Conservation (phyloP, 805 yeast genomes). For the Cyberlindnera japonica region DNA sequence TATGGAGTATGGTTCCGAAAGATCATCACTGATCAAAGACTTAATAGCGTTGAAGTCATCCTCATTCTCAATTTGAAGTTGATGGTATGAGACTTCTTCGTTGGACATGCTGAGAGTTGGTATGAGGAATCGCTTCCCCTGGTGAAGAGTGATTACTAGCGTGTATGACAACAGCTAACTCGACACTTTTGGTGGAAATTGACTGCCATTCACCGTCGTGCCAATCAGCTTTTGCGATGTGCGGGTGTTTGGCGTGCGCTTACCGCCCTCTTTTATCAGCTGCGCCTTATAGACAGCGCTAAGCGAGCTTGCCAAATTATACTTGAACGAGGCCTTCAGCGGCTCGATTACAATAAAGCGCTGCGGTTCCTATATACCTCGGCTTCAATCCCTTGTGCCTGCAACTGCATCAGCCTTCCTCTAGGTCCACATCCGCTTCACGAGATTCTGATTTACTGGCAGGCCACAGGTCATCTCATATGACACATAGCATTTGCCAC, state of each 20-base stretch:
- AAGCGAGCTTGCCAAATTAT: too few species aligned
- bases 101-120: background rate
- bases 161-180: too few species aligned
- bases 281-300: background rate
- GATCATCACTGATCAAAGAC: constrained; percentile 60
- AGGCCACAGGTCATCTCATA: constrained; percentile 1
- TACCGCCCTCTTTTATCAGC: background rate
- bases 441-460: too few species aligned
- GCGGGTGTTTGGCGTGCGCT: background rate
- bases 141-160: too few species aligned
- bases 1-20: constrained; percentile 91
- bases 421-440: too few species aligned
- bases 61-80: constrained; percentile 25
- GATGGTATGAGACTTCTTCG: constrained; percentile 20
- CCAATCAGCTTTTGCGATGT: background rate
- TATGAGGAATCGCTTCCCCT: too few species aligned
- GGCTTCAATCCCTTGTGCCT: too few species aligned
- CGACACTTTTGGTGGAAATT: too few species aligned
- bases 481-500: background rate
- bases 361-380: too few species aligned
- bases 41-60: constrained; percentile 49
- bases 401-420: too few species aligned
- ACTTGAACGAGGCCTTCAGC: too few species aligned
- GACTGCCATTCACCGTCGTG: background rate
- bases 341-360: too few species aligned